Conservation (phyloP, 2,329 filamentous ascomycete species). For the Cercospora sp. region DNA sequence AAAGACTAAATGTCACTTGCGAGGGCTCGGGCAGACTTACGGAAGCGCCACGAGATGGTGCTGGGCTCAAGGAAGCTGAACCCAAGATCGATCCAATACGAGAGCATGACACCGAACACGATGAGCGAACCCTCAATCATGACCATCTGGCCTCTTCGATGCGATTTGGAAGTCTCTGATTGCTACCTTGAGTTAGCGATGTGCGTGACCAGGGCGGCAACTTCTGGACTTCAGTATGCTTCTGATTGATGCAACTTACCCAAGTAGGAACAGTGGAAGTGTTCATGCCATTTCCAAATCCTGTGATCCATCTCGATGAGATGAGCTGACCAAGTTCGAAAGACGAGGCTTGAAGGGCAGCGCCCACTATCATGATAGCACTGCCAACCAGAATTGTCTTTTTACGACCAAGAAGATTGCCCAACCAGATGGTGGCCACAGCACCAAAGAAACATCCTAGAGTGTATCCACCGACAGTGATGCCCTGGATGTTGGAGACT, state of each 20-base stretch:
- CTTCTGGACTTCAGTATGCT: not conserved
- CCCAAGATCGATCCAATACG: constrained; percentile 55
- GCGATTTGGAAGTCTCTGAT: constrained; percentile 71
- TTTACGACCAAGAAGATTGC: constrained; percentile 60
- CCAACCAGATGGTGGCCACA: constrained; percentile 48
- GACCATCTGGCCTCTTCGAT: constrained; percentile 88
- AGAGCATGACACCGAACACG: constrained; percentile 53
- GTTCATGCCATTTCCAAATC: constrained; percentile 45
- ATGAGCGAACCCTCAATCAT: constrained; percentile 90
- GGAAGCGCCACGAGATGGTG: constrained; percentile 56
- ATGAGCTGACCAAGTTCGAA: constrained; percentile 51
- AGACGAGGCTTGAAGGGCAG: constrained; percentile 58
- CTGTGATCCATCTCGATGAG: constrained; percentile 54
- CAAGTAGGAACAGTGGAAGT: constrained; percentile 45
- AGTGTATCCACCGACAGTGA: constrained; percentile 19
- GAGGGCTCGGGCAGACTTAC: not conserved
- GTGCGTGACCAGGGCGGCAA: not conserved
- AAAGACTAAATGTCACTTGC: not conserved
- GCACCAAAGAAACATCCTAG: constrained; percentile 25
- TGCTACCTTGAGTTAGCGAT: constrained; percentile 38
- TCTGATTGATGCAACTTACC: not conserved
- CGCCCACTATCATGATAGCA: constrained; percentile 59
- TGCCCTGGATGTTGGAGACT: constrained; percentile 18
- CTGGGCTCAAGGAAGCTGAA: constrained; percentile 42
- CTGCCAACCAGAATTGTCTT: constrained; percentile 62